These are phyloP conservation scores for Endogone sp. DNA, from an alignment of 192 early-diverging fungal genomes.

Conservation along the genomic window DNA sequence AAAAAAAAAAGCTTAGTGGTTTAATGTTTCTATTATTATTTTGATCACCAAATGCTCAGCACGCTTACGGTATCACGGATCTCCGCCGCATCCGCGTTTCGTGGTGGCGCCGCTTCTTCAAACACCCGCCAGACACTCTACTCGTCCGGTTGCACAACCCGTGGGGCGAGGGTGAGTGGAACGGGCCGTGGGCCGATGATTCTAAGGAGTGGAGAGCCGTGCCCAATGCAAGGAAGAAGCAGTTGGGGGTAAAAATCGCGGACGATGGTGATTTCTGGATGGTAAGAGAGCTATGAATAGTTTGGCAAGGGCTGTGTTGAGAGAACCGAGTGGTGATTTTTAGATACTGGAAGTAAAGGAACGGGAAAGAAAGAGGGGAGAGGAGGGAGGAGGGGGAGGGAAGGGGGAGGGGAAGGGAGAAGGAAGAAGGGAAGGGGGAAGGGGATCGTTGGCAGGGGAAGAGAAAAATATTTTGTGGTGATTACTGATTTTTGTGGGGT, in stretches of 20 bases:
- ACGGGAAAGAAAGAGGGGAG: too few species aligned
- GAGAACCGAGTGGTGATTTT: too few species aligned
- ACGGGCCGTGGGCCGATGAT: conserved; percentile 33
- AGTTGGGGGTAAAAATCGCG: conserved; percentile 22
- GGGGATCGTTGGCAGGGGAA: too few species aligned
- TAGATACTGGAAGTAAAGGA: too few species aligned
- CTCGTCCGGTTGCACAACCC: conserved; percentile 40
- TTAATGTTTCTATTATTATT: too few species aligned
- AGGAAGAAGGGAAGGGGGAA: too few species aligned
- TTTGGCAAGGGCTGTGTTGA: background rate
- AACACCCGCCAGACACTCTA: background rate
- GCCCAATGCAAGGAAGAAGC: conserved; percentile 22
- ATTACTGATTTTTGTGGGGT: too few species aligned
- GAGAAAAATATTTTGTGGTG: too few species aligned
- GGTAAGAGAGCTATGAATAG: too few species aligned
- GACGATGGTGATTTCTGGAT: conserved; percentile 45
- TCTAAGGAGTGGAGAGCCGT: conserved; percentile 36
- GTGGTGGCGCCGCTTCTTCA: conserved; percentile 20
- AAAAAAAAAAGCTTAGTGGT: too few species aligned
- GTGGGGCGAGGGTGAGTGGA: conserved; percentile 31
- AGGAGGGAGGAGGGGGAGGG: too few species aligned
- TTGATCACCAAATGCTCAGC: conserved; percentile 21
- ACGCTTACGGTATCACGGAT: conserved; percentile 34
- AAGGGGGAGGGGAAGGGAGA: too few species aligned
- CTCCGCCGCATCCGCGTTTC: conserved; percentile 22